phyloP scores from a whole-genome alignment of 805 yeast species.

The Brettanomyces nanus region DNA sequence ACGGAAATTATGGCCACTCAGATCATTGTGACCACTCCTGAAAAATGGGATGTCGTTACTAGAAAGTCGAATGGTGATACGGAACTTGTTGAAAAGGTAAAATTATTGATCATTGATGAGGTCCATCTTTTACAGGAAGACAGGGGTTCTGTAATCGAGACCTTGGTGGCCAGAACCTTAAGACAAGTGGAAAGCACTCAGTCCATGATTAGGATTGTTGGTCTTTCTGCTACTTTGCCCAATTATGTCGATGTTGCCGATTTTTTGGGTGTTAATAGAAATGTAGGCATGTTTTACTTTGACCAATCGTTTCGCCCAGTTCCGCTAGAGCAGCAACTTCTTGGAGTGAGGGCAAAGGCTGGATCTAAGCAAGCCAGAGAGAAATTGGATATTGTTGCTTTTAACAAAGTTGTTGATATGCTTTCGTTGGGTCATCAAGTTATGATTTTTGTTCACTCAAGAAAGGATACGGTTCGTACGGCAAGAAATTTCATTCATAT shows the following conservation, averaged over 20 bases:
- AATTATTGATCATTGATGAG: conserved; percentile 85
- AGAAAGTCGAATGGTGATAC: conserved; percentile 86
- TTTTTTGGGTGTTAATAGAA: conserved; percentile 83
- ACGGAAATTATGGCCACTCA: conserved; percentile 78
- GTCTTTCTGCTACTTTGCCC: conserved; percentile 90
- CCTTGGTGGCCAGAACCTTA: conserved; percentile 87
- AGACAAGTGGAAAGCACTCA: conserved; percentile 94
- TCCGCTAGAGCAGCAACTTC: conserved; percentile 78
- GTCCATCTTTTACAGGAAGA: conserved; percentile 96
- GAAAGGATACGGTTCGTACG: conserved; percentile 86
- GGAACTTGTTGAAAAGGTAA: conserved; percentile 77
- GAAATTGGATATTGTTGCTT: conserved; percentile 66
- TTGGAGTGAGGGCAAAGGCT: conserved; percentile 83
- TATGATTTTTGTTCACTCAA: conserved; percentile 93
- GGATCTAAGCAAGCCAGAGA: conserved; percentile 67
- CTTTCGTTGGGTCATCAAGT: conserved; percentile 72
- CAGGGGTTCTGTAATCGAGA: conserved; percentile 95
- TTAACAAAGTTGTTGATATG: conserved; percentile 65
- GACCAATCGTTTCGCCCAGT: conserved; percentile 92
- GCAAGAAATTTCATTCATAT: conserved; percentile 62
- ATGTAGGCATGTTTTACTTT: conserved; percentile 88
- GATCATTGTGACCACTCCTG: conserved; percentile 89
- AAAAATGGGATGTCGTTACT: conserved; percentile 97
- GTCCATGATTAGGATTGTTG: conserved; percentile 87
- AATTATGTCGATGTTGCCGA: conserved; percentile 91